Evolutionary conservation across 2,329 filamentous ascomycete species (phyloP), one percentile per base, ranked within the genome.

Genomic region (Tolypocladium guangdongense): DNA sequence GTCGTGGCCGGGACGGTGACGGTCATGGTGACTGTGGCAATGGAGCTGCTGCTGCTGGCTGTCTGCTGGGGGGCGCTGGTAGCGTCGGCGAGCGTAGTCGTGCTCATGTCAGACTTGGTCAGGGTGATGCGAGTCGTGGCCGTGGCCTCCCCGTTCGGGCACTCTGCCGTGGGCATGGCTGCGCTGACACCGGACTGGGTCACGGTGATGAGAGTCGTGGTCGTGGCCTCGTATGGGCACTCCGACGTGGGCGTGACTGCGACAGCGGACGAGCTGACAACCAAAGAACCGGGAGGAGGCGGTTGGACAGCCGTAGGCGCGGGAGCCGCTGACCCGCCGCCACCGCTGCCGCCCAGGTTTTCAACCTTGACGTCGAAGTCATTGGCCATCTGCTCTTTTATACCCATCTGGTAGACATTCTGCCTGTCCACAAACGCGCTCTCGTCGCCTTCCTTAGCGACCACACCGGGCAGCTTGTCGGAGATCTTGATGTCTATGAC

Each of bases 291-390:
- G 18, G 43, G 24, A 30, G 43, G 16, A 3, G 24, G 16, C 2
- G 43, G 24, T 7, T 30, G 2, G 8, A 4, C 27, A 32, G 27
- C 8, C 4, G 41, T 32, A 32, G 43, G 43, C 12, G 18, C 27
- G 7, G 43, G 43, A 8, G 43, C 27, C 10, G 18, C 8, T 5
- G 43, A n/a, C 43, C 22, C 39, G 33, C 62, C 58, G 57, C 60
- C 36, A 56, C 59, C 38, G 37, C 49, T 57, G 14, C 58, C 58
- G 12, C 59, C 54, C 18, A 54, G 43, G 43, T 54, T 63, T 38
- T 66, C 61, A 24, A 77, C 66, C 36, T 66, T 59, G 52, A 80
- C 74, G 51, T 74, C 65, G 58, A 73, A 80, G 60, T 71, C 69
- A 56, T 66, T 71, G 36, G 58, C 55, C 63, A 79, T 72, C 66